Base-by-base conservation (phyloP, 208 protist species). In the Tritrichomonas foetus region DNA sequence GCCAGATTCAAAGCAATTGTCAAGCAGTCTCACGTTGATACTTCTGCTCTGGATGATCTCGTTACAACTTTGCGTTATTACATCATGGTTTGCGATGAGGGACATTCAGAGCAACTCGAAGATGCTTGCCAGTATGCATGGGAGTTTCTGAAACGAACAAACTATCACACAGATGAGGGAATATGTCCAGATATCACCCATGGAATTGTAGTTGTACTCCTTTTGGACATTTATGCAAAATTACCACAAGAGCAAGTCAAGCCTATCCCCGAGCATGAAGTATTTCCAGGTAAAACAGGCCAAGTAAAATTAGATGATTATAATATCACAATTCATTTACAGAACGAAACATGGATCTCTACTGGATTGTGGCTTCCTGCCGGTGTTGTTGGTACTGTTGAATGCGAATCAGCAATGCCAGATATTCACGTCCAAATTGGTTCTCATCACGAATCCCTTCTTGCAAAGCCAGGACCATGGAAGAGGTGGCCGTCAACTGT, bases 321-420 rank as follows among this genome's bases (percentile, higher is more conserved):
- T 11, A 27, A 89, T 22, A 89, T 57, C 2, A 47, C 25, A 39
- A 39, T 89, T 1, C 20, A 14, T 8, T 20, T 89, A 14, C 25
- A 25, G 2, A 57, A 47, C n/a, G 41, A 89, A 27, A 47, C 25
- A 3, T 89, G 78, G 78, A 39, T 49, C 39, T 89, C 78, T 13
- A 89, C 78, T 39, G 78, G 78, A 25, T 57, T 89, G 9, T 89
- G 78, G 78, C 47, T 89, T 5, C 78, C 78, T 33, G 78, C 47
- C 14, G 78, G 78, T 22, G 47, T 57, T 1, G 39, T 39, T 27
- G 78, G 47, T 33, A 33, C 33, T 53, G 27, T 89, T n/a, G 57
- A 39, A 53, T 27, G 14, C 1, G 27, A 89, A 50, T 14, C 53
- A 5, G 47, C 39, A 1, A 16, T 49, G 22, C 41, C 41, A 39